phyloP scores from a whole-genome alignment of 805 yeast species.

The Kodamaea lidongshanica region DNA sequence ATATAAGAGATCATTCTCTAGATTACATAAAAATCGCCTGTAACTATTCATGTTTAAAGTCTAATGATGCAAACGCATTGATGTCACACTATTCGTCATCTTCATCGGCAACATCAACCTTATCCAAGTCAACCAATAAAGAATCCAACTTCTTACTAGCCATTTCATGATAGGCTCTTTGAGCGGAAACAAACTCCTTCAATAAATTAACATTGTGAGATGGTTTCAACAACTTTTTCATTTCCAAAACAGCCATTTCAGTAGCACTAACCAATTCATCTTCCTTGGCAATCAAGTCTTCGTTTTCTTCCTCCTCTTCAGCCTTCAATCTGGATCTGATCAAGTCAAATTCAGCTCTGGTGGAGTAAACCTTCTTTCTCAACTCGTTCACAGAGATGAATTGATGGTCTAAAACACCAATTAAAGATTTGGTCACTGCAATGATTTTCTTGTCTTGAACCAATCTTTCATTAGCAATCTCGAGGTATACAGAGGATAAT shows the following conservation, averaged over 20 bases:
- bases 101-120: constrained; percentile 31
- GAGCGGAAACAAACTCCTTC: constrained; percentile 63
- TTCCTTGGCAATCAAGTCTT: constrained; percentile 53
- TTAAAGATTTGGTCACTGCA: constrained; percentile 55
- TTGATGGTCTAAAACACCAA: constrained; percentile 46
- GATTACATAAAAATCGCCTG: background rate
- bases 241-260: constrained; percentile 68
- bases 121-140: constrained; percentile 26
- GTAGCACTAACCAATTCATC: constrained; percentile 79
- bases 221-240: constrained; percentile 68
- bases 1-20: background rate
- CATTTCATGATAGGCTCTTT: constrained; percentile 50
- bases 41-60: constrained; percentile 1
- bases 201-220: constrained; percentile 57
- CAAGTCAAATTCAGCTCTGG: constrained; percentile 66
- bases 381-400: constrained; percentile 55
- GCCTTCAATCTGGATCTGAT: constrained; percentile 48
- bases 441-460: constrained; percentile 63
- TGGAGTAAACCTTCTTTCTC: constrained; percentile 63
- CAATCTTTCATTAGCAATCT: constrained; percentile 61
- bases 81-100: constrained; percentile 24
- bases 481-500: constrained; percentile 50
- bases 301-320: constrained; percentile 42
- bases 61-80: too few relatives aligned
- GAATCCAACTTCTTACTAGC: constrained; percentile 30